phyloP scores from a whole-genome alignment of 1,284 basidiomycete genomes.

The Malassezia dermatis region DNA sequence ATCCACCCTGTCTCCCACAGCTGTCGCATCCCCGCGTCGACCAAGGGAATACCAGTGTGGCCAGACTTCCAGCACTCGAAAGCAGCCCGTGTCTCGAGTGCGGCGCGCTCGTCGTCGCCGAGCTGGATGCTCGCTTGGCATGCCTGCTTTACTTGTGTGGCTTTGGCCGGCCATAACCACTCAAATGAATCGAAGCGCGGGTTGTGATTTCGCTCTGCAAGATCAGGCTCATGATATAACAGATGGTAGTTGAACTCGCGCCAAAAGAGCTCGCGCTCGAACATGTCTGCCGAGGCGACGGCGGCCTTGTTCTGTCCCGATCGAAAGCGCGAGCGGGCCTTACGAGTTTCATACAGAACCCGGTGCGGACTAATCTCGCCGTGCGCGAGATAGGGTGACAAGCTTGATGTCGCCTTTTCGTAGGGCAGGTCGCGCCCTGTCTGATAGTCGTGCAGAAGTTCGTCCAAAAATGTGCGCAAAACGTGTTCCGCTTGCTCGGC shows the following conservation, averaged over 20 bases:
- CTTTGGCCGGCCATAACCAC: neutral
- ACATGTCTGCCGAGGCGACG: neutral
- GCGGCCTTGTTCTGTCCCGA: neutral
- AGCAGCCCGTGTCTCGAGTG: neutral
- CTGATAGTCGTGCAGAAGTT: neutral
- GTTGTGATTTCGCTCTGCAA: constrained; percentile 6
- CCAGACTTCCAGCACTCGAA: constrained; percentile 12
- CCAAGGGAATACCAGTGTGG: constrained; percentile 11
- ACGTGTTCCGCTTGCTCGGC: neutral
- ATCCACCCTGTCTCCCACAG: constrained; percentile 13
- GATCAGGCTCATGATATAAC: constrained; percentile 9
- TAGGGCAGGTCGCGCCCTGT: constrained; percentile 4
- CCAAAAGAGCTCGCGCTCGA: constrained; percentile 10
- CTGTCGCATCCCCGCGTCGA: constrained; percentile 15
- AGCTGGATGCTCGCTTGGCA: neutral
- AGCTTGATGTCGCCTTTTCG: constrained; percentile 5
- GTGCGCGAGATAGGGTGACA: constrained; percentile 13
- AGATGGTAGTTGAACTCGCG: constrained; percentile 16
- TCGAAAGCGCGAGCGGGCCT: neutral
- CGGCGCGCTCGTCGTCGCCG: neutral
- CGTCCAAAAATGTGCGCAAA: neutral
- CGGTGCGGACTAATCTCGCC: constrained; percentile 14
- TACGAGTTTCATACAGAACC: neutral
- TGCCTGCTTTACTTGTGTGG: neutral
- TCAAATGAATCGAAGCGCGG: neutral